Evolutionary conservation across 768 basidiomycete species (phyloP).

Genomic region (Suillus subluteus): DNA sequence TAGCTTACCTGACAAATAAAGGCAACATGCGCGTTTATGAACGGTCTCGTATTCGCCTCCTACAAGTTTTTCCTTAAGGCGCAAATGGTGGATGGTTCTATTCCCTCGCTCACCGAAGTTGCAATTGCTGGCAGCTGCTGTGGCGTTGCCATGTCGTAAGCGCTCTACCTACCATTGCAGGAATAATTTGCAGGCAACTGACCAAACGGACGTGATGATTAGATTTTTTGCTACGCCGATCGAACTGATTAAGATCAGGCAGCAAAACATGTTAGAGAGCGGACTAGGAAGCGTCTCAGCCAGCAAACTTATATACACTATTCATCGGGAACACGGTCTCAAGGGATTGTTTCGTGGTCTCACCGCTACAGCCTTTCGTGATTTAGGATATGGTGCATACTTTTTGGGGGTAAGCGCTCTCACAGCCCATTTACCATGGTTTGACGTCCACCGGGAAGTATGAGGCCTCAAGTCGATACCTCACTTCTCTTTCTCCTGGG

Average conservation of each 20-base stretch:
- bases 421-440: slow-evolving; percentile 8
- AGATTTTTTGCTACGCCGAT: slow-evolving; percentile 82
- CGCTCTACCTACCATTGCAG: slow-evolving; percentile 18
- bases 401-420: slow-evolving; percentile 65
- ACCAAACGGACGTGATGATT: background rate
- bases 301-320: slow-evolving; percentile 53
- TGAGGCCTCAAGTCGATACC: slow-evolving; percentile 62
- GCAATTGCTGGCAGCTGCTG: slow-evolving; percentile 79
- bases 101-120: slow-evolving; percentile 74
- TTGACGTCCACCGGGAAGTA: slow-evolving; percentile 43
- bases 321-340: slow-evolving; percentile 59
- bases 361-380: slow-evolving; percentile 72
- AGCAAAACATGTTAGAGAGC: slow-evolving; percentile 55
- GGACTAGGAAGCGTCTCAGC: slow-evolving; percentile 46
- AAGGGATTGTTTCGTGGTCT: slow-evolving; percentile 79
- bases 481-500: slow-evolving; percentile 34
- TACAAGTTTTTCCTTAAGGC: slow-evolving; percentile 79
- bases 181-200: background rate
- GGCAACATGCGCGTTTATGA: slow-evolving; percentile 76
- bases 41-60: slow-evolving; percentile 84
- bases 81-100: slow-evolving; percentile 52
- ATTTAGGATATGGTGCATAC: slow-evolving; percentile 85
- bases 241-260: slow-evolving; percentile 87
- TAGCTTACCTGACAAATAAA: slow-evolving; percentile 27
- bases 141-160: slow-evolving; percentile 81